Base-by-base conservation (phyloP, 805 yeast species). In the Kluyveromyces wickerhamii region DNA sequence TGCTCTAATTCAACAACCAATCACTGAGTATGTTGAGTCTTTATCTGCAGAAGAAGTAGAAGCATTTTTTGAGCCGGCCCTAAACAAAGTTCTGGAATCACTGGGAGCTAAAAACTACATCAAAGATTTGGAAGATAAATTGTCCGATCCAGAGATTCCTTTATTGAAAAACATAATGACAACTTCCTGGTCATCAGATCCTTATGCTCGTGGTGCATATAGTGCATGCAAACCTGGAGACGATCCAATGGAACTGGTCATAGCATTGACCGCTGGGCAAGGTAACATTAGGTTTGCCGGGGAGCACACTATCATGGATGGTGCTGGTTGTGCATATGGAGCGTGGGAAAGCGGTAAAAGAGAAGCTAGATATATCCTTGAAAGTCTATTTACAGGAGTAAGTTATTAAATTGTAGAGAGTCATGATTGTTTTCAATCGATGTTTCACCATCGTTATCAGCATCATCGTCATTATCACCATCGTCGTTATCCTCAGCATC, bases 311-410 rank as follows among this genome's bases (percentile, higher is more conserved):
- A 74, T 77, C 15, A 60, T 74, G 45, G 95, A 85, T 44, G 95
- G 94, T 6, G 81, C 86, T 11, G 96, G 96, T 0, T 87, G 95
- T 46, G 92, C 81, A 4, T 94, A 87, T 52, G 96, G 95, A 0
- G 95, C 95, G 0, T 85, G 84, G 74, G 63, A 65, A 41, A 79
- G 89, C 48, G 96, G 89, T 1, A 50, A 48, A 32, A 62, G 89
- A 42, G 78, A 73, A 44, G 78, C 77, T 0, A 47, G 47, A 4
- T 58, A 51, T 34, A 59, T 71, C 7, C 26, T 60, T 20, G 43
- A 50, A 13, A 40, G 29, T 14, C 17, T 30, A 30, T 30, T 30
- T 22, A 30, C 33, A 30, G 23, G 23, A 30, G 20, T 24, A 28
- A 26, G 18, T 34, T 28, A 34, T 34, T 34, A 17, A 34, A 34